phyloP scores from a whole-genome alignment of 805 yeast species.

The Alloascoidea africana region DNA sequence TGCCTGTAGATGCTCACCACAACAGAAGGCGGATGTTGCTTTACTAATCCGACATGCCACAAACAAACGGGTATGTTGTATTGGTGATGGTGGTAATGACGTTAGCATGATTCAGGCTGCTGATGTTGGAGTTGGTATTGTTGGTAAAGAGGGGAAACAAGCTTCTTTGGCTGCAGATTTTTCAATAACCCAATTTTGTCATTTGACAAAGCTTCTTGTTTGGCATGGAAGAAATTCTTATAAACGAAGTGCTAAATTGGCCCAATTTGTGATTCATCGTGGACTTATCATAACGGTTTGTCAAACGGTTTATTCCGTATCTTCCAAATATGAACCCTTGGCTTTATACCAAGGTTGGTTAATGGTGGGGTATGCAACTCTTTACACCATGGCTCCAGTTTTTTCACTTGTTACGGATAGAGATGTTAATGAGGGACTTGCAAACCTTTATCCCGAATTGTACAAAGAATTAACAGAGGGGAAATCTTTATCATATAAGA shows the following conservation, averaged over 20 bases:
- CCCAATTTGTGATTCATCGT: slow-evolving; percentile 93
- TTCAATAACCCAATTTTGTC: slow-evolving; percentile 83
- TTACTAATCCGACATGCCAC: slow-evolving; percentile 61
- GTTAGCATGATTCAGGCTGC: slow-evolving; percentile 98
- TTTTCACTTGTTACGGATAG: slow-evolving; percentile 83
- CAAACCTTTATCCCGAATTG: slow-evolving; percentile 84
- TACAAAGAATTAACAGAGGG: slow-evolving; percentile 89
- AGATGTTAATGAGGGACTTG: slow-evolving; percentile 82
- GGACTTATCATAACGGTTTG: slow-evolving; percentile 89
- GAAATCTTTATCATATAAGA: slow-evolving; percentile 66
- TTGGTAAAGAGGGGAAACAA: slow-evolving; percentile 96
- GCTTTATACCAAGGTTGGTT: slow-evolving; percentile 93
- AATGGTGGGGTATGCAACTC: slow-evolving; percentile 96
- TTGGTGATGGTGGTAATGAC: slow-evolving; percentile 99
- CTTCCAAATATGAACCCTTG: slow-evolving; percentile 81
- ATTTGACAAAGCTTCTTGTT: slow-evolving; percentile 66
- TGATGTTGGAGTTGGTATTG: slow-evolving; percentile 97
- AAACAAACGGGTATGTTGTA: slow-evolving; percentile 86
- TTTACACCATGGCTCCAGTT: slow-evolving; percentile 97
- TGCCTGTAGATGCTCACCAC: slow-evolving; percentile 97
- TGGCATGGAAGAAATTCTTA: slow-evolving; percentile 99
- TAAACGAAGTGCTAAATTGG: slow-evolving; percentile 86
- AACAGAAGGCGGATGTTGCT: slow-evolving; percentile 96
- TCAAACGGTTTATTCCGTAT: slow-evolving; percentile 83
- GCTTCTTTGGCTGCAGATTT: slow-evolving; percentile 97